Evolutionary conservation across 345 rosid species (phyloP).

Genomic region (Populus ilicifolia): DNA sequence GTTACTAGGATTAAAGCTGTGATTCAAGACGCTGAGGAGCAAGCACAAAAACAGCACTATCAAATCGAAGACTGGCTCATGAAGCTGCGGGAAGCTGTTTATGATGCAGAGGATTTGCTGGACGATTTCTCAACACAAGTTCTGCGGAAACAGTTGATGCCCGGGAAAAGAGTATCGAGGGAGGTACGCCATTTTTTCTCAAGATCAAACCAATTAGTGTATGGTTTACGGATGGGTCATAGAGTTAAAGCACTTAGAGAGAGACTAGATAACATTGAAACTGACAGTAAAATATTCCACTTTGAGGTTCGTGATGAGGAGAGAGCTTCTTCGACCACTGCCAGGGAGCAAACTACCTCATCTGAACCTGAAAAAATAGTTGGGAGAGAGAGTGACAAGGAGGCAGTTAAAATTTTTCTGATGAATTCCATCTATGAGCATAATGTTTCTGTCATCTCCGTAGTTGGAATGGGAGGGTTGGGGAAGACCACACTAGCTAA

Average conservation of each 20-base stretch:
- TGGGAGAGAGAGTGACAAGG: slow-evolving; percentile 26
- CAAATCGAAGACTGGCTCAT: slow-evolving; percentile 25
- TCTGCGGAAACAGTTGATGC: neutral
- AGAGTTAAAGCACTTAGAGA: slow-evolving; percentile 12
- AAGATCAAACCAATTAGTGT: neutral
- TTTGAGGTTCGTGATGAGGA: neutral
- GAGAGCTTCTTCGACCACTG: neutral
- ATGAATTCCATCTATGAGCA: neutral
- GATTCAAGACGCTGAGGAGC: neutral
- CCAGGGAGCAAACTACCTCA: neutral
- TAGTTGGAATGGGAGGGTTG: slow-evolving; percentile 21
- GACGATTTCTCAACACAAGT: slow-evolving; percentile 26
- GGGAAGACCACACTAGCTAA: slow-evolving; percentile 32
- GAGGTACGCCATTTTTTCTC: slow-evolving; percentile 14
- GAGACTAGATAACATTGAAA: slow-evolving; percentile 12
- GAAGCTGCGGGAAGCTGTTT: slow-evolving; percentile 20
- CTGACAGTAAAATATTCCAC: neutral
- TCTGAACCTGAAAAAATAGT: neutral
- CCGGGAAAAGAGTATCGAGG: neutral
- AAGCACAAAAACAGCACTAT: neutral
- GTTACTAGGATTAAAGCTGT: too few species aligned
- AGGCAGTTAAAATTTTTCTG: slow-evolving; percentile 2
- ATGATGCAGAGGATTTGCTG: slow-evolving; percentile 36
- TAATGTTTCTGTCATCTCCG: slow-evolving; percentile 20
- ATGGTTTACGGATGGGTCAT: slow-evolving; percentile 8